Evolutionary conservation across 805 yeast species (phyloP).

Genomic region (Saccharomyces jurei): DNA sequence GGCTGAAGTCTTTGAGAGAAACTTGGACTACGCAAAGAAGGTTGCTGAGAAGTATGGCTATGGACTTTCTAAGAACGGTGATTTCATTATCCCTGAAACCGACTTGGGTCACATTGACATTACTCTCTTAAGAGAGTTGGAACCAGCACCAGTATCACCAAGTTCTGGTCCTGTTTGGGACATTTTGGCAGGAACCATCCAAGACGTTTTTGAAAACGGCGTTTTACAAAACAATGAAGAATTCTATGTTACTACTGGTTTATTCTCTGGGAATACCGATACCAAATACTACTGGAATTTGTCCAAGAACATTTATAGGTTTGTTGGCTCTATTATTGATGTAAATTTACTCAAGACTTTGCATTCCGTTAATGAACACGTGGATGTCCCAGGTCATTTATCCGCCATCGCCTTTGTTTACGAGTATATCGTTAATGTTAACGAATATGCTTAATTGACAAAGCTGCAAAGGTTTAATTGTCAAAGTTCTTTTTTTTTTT

Average conservation of each 20-base stretch:
- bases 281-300: conserved; percentile 52
- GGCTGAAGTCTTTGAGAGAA: conserved; percentile 34
- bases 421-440: conserved; percentile 35
- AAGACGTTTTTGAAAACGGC: conserved; percentile 47
- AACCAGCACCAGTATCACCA: conserved; percentile 37
- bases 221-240: conserved; percentile 26
- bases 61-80: conserved; percentile 33
- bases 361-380: conserved; percentile 61
- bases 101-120: conserved; percentile 27
- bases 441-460: conserved; percentile 12
- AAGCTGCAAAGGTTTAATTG: neutral
- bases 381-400: conserved; percentile 49
- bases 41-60: conserved; percentile 43
- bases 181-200: conserved; percentile 43
- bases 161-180: conserved; percentile 33
- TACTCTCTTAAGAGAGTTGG: conserved; percentile 17
- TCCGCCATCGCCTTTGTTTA: conserved; percentile 50
- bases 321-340: conserved; percentile 20
- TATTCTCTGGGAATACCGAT: conserved; percentile 56
- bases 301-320: conserved; percentile 48
- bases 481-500: neutral
- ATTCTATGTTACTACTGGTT: conserved; percentile 37
- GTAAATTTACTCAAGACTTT: conserved; percentile 25
- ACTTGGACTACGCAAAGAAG: conserved; percentile 29
- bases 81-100: conserved; percentile 18